Evolutionary conservation across 805 yeast species (phyloP), one percentile per base, ranked within the genome.

Genomic region (Candida taoyuanica): DNA sequence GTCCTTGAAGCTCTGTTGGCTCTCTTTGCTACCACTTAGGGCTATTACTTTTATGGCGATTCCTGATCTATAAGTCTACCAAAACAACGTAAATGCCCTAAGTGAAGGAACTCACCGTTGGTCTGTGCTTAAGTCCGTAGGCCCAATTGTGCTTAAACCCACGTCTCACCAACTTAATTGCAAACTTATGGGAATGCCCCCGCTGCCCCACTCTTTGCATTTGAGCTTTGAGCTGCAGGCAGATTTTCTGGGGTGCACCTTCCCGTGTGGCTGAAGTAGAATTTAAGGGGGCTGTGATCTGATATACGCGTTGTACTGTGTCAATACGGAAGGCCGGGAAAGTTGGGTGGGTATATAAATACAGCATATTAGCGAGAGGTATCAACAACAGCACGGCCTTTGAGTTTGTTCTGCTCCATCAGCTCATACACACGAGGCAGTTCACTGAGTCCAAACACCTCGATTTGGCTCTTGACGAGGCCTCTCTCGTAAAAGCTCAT

Each of bases 381-480:
- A 65, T 87, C 95, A 44, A 86, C 78, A 39, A 86, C 96, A 53
- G 80, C 78, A 65, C 96, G 76, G 48, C 96, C 96, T 48, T 60
- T 44, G 44, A 76, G 67, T 58, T 70, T 67, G 39, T 75, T 75
- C 46, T 67, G 56, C 53, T 71, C 74, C 81, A 76, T 75, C 60
- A 72, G 58, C 33, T 69, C 68, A 60, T 70, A 76, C 37, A 74
- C 73, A 20, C 54, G 49, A 31, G 73, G 68, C 49, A 76, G 61
- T 48, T 74, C 76, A 31, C 73, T 68, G 47, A 76, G 61, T 4
- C 78, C 78, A 34, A 74, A 71, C 38, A 76, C 49, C 61, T 74
- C 69, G 51, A 76, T 71, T 37, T 78, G 82, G 34, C 82, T 71
- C 48, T 70, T 66, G 50, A 81, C 74, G 54, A 74, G 61, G 31